Evolutionary conservation across 768 basidiomycete genomes (phyloP).

Genomic region (Boletus rex-veris): DNA sequence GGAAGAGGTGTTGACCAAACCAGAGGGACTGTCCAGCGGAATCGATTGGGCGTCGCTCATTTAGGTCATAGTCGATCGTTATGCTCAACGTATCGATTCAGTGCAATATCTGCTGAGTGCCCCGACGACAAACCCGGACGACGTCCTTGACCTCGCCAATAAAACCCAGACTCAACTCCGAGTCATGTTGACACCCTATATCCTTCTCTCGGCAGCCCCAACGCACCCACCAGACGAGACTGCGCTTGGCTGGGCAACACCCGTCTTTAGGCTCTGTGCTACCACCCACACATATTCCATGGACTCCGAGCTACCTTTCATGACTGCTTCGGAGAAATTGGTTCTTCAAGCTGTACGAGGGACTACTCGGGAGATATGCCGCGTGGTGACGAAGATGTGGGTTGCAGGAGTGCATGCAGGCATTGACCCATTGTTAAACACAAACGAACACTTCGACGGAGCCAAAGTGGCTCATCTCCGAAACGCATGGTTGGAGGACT

Average conservation of each 20-base stretch:
- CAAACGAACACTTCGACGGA: background rate
- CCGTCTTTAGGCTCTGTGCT: slow-evolving; percentile 29
- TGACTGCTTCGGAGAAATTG: slow-evolving; percentile 30
- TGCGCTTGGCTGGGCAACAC: slow-evolving; percentile 24
- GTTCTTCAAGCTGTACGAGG: slow-evolving; percentile 28
- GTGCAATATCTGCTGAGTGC: slow-evolving; percentile 21
- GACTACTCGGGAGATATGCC: slow-evolving; percentile 43
- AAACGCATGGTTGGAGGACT: slow-evolving; percentile 32
- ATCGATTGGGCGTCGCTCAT: slow-evolving; percentile 32
- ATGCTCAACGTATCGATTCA: slow-evolving; percentile 28
- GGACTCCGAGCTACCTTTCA: background rate
- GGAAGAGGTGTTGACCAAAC: background rate
- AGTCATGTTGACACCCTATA: slow-evolving; percentile 28
- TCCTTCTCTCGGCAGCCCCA: slow-evolving; percentile 12
- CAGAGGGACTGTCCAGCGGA: slow-evolving; percentile 21
- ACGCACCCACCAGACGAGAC: background rate
- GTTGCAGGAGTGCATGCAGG: slow-evolving; percentile 33
- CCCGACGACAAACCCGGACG: background rate
- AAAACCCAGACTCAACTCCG: slow-evolving; percentile 23
- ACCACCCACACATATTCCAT: slow-evolving; percentile 25
- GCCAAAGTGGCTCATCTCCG: slow-evolving; percentile 8
- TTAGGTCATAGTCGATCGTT: slow-evolving; percentile 31
- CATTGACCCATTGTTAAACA: slow-evolving; percentile 13
- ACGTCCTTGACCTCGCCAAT: background rate
- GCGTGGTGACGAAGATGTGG: slow-evolving; percentile 45